Conservation (phyloP, 768 basidiomycete species). For the Amyloporia xantha region DNA sequence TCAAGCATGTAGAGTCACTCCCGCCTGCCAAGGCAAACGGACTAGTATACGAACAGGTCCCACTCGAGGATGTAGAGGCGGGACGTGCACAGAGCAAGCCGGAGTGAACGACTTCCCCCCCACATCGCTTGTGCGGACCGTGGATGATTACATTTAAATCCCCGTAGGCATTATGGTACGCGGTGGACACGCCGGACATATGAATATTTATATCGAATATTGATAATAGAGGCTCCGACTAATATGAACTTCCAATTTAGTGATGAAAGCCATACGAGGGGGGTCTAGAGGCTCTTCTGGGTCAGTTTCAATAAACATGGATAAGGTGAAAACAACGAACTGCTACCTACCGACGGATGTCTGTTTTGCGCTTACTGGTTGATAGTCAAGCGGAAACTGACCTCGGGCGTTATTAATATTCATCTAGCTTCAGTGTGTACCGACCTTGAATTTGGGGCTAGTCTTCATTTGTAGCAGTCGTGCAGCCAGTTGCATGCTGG, state of each 20-base stretch:
- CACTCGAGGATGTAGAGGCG: slow-evolving; percentile 57
- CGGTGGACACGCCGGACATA: not conserved
- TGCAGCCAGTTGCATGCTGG: no score
- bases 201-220: not conserved
- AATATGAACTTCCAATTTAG: not conserved
- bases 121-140: not conserved
- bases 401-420: no score
- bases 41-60: slow-evolving; percentile 51
- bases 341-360: not conserved
- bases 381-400: no score
- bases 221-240: not conserved
- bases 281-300: not conserved
- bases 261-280: not conserved
- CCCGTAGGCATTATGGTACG: not conserved
- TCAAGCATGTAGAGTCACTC: slow-evolving; percentile 68
- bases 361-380: no score
- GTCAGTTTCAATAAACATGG: not conserved
- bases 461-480: no score
- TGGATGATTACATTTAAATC: not conserved
- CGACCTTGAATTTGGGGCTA: no score
- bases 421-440: no score
- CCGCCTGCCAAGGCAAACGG: slow-evolving; percentile 23
- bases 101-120: not conserved
- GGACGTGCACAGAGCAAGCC: slow-evolving; percentile 27
- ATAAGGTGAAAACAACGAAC: not conserved